Base-by-base conservation (phyloP, 2,329 filamentous ascomycete genomes). In the Hymenoscyphus occultus region DNA sequence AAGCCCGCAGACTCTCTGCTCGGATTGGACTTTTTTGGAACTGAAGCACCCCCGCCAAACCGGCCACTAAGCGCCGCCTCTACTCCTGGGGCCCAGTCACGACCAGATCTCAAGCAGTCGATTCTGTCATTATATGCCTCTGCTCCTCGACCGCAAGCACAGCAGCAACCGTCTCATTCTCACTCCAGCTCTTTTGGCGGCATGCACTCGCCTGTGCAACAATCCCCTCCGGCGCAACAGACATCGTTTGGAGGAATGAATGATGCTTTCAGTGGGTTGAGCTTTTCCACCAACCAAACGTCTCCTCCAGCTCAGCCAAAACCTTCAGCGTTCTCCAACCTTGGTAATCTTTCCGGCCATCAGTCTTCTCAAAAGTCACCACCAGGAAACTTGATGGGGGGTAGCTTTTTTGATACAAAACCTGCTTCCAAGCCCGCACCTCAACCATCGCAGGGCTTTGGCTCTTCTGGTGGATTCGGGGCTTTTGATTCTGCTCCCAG, bases 91-190 rank as follows among this genome's bases (percentile, higher is more conserved):
- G 76, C 83, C 13, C 88, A 91, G 71, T 96, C 93, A 57, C 85
- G 95, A 67, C 93, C 94, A 2, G 95, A 99, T 75, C 81, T 99
- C 66, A 99, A 99, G 79, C 94, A 97, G 78, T 98, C 94, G 2
- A 99, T 99, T 67, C 80, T 99, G 59, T 99, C 95, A 7, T 84
- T 99, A 16, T 99, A 99, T 76, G 92, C 93, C 12, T 90, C 92
- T 7, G 86, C 87, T 5, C 90, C 93, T 1, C 90, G 92, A 74
- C 87, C 91, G n/a, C 90, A 91, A 71, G 82, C 86, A 71, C 82
- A 86, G 32, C 81, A 82, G 64, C 77, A 79, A 56, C 79, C 83
- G 56, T 63, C 80, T 39, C 88, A 90, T 75, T 80, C 81, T 42
- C 82, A 84, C 13, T 83, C 83, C 48, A 82, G 83, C 35, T 88